Evolutionary conservation across 371 early-diverging fungal species (phyloP), one percentile per base, ranked within the genome.

Genomic region (Cokeromyces recurvatus): DNA sequence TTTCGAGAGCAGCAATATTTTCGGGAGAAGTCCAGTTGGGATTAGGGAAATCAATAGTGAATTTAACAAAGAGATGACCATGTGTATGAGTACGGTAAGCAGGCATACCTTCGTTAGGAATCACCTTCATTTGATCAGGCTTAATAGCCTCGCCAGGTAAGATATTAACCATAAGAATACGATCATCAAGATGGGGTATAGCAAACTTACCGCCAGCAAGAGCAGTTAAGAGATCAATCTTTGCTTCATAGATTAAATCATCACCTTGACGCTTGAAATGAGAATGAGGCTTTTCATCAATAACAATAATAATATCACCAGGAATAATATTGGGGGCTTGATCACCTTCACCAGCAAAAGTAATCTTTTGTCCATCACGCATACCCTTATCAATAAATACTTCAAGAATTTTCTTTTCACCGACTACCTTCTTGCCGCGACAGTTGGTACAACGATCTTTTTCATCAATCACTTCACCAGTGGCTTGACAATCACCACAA

Each of bases 301-400:
- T 61, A 5, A 91, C 87, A 65, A 97, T 93, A 52, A 91, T 84
- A 46, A 95, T 84, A 65, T 95, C 93, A 50, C 92, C 92, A 19
- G 80, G 83, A 24, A 79, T 62, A 21, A 82, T 78, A 38, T 71
- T 77, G 7, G 90, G 86, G 2, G 64, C 66, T 49, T 95, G 92
- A 72, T 96, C 96, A 34, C 94, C 95, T 77, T 95, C 94, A 61
- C 88, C 90, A 21, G 66, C 60, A 70, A 93, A 97, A 40, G 82
- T 88, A 65, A 97, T 85, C 77, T 90, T 88, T 55, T 94, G 93
- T 38, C 97, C 97, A 51, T 89, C 86, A 77, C 87, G 89, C 93
- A 95, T 95, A 51, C 98, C 98, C 41, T 92, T 89, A 65, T 92
- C 93, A 48, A 98, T 81, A 59, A 51, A 52, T 40, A 98, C 89